Conservation (phyloP, 2,329 filamentous ascomycete species). For the Phialophora tarda region DNA sequence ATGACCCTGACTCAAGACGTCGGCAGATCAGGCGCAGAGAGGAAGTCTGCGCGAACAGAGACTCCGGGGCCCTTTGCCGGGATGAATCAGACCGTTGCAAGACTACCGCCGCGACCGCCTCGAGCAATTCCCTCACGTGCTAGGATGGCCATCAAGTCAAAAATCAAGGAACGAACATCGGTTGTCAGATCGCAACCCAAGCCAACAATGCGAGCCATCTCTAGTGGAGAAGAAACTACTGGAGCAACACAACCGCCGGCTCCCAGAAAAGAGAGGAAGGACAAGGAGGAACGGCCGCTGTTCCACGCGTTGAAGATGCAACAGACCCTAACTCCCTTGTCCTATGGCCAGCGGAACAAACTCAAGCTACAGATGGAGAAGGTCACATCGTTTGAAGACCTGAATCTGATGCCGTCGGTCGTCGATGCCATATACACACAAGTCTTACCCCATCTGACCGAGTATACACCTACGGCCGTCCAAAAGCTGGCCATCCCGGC, state of each 20-base stretch:
- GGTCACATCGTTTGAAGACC: conserved; percentile 79
- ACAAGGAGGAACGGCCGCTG: conserved; percentile 56
- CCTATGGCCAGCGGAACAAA: conserved; percentile 71
- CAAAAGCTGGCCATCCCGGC: conserved; percentile 87
- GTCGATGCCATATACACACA: conserved; percentile 74
- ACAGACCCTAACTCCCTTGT: conserved; percentile 72
- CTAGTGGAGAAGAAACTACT: background rate
- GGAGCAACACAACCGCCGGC: conserved; percentile 5
- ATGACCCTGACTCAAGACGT: conserved; percentile 58
- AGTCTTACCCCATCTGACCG: conserved; percentile 73
- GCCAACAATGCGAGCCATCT: background rate
- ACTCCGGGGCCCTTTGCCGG: conserved; percentile 62
- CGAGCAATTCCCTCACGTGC: conserved; percentile 21
- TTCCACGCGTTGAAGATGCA: conserved; percentile 96
- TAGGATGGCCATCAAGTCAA: conserved; percentile 25
- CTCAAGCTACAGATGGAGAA: conserved; percentile 67
- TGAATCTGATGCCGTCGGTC: conserved; percentile 74
- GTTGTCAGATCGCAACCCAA: background rate
- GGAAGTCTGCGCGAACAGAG: conserved; percentile 45
- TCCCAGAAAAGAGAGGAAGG: conserved; percentile 39
- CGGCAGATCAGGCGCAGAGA: conserved; percentile 30
- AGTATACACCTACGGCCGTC: conserved; percentile 82
- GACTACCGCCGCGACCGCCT: conserved; percentile 21
- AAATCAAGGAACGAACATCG: conserved; percentile 18
- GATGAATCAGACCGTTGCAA: conserved; percentile 55